Evolutionary conservation across 768 basidiomycete genomes (phyloP), one percentile per base, ranked within the genome.

Genomic region (Gloeostereum incarnatum): DNA sequence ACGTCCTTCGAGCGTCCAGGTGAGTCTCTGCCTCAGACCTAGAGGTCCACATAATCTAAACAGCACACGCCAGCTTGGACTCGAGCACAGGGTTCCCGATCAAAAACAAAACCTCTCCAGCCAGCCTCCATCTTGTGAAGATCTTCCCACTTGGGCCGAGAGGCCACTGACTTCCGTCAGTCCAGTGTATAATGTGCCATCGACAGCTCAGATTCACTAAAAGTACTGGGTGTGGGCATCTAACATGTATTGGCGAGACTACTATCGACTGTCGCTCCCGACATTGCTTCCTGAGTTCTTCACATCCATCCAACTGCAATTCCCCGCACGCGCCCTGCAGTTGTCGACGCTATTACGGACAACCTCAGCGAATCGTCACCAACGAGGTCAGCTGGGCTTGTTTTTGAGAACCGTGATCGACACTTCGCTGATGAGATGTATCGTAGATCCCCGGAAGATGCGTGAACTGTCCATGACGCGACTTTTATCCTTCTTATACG

Each of bases 121-220:
- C n/a, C n/a, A n/a, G n/a, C n/a, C n/a, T n/a, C n/a, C n/a, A n/a
- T n/a, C n/a, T n/a, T n/a, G n/a, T n/a, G n/a, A n/a, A n/a, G n/a
- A n/a, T n/a, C n/a, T n/a, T n/a, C n/a, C n/a, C n/a, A n/a, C n/a
- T n/a, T n/a, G n/a, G n/a, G n/a, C n/a, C n/a, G n/a, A n/a, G n/a
- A n/a, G n/a, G 26, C 26, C 14, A 29, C 26, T 29, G 26, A 8
- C 14, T 8, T 14, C 8, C 8, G 26, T 29, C 26, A 29, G 9
- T 29, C 26, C 26, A n/a, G n/a, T n/a, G n/a, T n/a, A n/a, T 52
- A 48, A 84, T 85, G 81, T 85, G 81, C 62, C 72, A 75, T 55
- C 70, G 78, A 45, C 63, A 60, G 36, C 69, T 83, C 49, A 63
- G 58, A 46, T 72, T 81, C 55, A 57, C 53, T 40, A 67, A 61